Evolutionary conservation across 1,139 yeast species (phyloP).

Genomic region (Eremothecium sinecaudum): DNA sequence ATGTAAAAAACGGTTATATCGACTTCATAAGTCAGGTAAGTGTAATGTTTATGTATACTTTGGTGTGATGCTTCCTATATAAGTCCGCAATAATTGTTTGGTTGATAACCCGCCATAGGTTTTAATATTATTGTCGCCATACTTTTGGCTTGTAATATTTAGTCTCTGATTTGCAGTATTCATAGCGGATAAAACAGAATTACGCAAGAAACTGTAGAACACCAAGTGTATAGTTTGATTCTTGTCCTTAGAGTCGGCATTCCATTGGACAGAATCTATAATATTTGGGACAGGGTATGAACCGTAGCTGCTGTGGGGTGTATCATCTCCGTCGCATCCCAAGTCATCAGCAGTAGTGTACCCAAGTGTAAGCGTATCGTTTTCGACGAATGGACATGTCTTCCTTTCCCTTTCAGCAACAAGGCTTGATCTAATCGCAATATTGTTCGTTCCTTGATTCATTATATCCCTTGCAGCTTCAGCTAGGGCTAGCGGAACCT

Average conservation of each 20-base stretch:
- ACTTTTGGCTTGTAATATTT: conserved; percentile 12
- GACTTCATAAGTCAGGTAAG: too few relatives aligned
- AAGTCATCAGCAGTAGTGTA: conserved; percentile 75
- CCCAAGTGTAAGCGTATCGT: conserved; percentile 38
- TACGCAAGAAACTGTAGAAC: conserved; percentile 65
- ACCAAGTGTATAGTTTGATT: conserved; percentile 53
- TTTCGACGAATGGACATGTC: conserved; percentile 25
- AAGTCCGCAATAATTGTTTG: conserved; percentile 40
- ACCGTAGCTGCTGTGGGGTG: conserved; percentile 56
- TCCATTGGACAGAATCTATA: conserved; percentile 38
- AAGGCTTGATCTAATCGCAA: background rate
- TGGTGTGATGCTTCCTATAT: conserved; percentile 18
- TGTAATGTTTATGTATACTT: too few relatives aligned
- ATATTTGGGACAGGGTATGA: conserved; percentile 67
- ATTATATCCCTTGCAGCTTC: conserved; percentile 23
- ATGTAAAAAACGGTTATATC: background rate
- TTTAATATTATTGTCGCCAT: conserved; percentile 28
- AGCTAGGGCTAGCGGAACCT: conserved; percentile 29
- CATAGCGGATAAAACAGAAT: conserved; percentile 53
- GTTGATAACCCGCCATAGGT: conserved; percentile 45
- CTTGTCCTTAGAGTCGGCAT: conserved; percentile 13
- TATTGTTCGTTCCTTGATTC: conserved; percentile 17
- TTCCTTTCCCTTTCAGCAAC: background rate
- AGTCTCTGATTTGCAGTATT: conserved; percentile 26
- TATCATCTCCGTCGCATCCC: conserved; percentile 85